Percentiles rank a stretch among this genome's conserved stretches.
phyloP scores from a whole-genome alignment of 2,329 filamentous ascomycete species.

The Coleophoma cylindrospora region DNA sequence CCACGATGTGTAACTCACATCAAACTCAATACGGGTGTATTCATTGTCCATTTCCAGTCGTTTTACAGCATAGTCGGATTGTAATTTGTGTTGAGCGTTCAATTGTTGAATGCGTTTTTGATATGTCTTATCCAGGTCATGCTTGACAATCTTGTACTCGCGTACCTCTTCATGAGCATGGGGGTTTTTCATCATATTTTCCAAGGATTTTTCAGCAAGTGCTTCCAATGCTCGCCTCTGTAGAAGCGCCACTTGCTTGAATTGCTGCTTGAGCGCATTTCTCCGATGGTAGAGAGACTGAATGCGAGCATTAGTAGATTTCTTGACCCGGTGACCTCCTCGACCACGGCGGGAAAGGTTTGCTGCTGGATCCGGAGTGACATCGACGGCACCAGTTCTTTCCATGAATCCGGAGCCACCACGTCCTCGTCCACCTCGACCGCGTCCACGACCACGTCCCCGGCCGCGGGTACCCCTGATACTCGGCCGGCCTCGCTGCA shows the following conservation, averaged over 20 bases:
- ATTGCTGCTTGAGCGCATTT: slow-evolving; percentile 19
- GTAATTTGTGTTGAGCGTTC: slow-evolving; percentile 4
- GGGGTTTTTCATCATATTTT: slow-evolving; percentile 14
- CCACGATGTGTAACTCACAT: slow-evolving; percentile 12
- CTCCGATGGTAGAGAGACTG: slow-evolving; percentile 23
- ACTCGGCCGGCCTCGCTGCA: slow-evolving; percentile 1
- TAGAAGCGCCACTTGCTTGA: slow-evolving; percentile 16
- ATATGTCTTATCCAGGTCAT: slow-evolving; percentile 13
- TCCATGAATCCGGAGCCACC: background rate
- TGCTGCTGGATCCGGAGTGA: background rate
- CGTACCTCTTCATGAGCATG: slow-evolving; percentile 21
- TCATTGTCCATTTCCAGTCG: slow-evolving; percentile 8
- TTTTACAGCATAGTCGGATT: slow-evolving; percentile 8
- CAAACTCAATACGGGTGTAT: slow-evolving; percentile 10
- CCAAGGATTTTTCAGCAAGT: slow-evolving; percentile 22
- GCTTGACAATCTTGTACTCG: slow-evolving; percentile 18
- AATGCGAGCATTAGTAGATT: slow-evolving; percentile 18
- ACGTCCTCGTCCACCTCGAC: background rate
- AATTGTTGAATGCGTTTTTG: slow-evolving; percentile 8
- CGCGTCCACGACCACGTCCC: slow-evolving; percentile 10
- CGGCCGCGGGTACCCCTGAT: slow-evolving; percentile 15
- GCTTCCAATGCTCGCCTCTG: slow-evolving; percentile 18
- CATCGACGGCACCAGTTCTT: background rate
- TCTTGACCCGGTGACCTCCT: slow-evolving; percentile 21
- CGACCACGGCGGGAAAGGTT: slow-evolving; percentile 3